Evolutionary conservation across 1,284 basidiomycete genomes (phyloP).

Genomic region (Abortiporus biennis): DNA sequence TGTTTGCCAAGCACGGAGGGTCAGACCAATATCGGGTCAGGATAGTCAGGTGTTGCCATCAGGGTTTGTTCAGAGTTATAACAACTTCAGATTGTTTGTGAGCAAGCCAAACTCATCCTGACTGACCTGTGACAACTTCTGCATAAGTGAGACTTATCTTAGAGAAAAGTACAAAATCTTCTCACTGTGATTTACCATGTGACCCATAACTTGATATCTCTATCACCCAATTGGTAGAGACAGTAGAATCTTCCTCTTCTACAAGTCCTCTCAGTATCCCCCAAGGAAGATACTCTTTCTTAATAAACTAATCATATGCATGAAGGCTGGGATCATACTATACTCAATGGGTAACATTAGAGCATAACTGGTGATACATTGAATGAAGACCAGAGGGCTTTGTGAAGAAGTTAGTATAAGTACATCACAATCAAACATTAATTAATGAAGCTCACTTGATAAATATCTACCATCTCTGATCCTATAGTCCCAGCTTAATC

Average conservation of each 20-base stretch:
- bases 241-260: no score
- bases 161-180: not conserved
- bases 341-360: not conserved
- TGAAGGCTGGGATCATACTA: not conserved
- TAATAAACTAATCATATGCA: not conserved
- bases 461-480: not conserved
- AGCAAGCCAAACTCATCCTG: not conserved
- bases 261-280: no score
- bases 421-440: not conserved
- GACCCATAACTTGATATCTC: no score
- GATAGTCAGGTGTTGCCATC: no score
- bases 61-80: no score
- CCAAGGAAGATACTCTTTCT: no score
- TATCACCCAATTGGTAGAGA: no score
- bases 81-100: no score
- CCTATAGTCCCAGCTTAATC: not conserved
- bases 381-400: not conserved
- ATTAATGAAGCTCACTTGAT: not conserved
- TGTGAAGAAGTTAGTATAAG: no score
- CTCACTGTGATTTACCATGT: no score
- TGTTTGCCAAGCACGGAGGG: no score
- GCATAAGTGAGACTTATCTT: not conserved
- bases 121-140: not conserved
- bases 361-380: not conserved
- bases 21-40: no score